A percentile compares a stretch with the other conserved stretches of the same genome.
phyloP scores from a whole-genome alignment of 148 eudicot genomes.

The Rhododendron ovatum region DNA sequence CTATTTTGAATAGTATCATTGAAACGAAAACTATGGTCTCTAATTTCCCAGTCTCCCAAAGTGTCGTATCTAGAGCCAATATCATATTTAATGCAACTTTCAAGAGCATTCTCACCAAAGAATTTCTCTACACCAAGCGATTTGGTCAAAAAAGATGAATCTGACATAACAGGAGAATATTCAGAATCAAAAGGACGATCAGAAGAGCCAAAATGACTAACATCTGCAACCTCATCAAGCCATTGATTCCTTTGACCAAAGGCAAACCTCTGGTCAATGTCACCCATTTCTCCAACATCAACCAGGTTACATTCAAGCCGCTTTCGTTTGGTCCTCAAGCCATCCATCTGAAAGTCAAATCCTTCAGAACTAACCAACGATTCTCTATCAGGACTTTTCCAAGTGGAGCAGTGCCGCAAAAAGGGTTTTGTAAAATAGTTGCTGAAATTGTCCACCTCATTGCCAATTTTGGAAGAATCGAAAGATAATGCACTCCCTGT shows the following conservation, averaged over 20 bases:
- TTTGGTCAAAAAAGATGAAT: slow-evolving; percentile 21
- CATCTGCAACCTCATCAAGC: slow-evolving; percentile 14
- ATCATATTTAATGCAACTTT: slow-evolving; percentile 20
- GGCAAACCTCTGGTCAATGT: slow-evolving; percentile 14
- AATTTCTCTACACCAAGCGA: slow-evolving; percentile 26
- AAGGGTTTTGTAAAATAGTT: slow-evolving; percentile 22
- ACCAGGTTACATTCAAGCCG: slow-evolving; percentile 23
- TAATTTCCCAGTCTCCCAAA: slow-evolving; percentile 27
- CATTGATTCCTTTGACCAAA: slow-evolving; percentile 14
- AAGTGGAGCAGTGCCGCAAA: slow-evolving; percentile 28
- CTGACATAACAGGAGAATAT: slow-evolving; percentile 26
- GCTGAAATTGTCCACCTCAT: slow-evolving; percentile 10
- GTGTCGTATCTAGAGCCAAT: slow-evolving; percentile 15
- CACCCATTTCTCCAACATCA: slow-evolving; percentile 23
- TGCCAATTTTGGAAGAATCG: slow-evolving; percentile 16
- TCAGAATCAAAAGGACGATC: slow-evolving; percentile 18
- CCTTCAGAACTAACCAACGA: slow-evolving; percentile 24
- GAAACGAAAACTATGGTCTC: slow-evolving; percentile 6
- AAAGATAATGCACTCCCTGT: slow-evolving; percentile 13
- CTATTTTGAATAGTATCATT: slow-evolving; percentile 13
- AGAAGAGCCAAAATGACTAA: slow-evolving; percentile 17
- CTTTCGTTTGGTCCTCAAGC: slow-evolving; percentile 19
- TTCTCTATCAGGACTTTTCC: slow-evolving; percentile 25
- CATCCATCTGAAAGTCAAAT: slow-evolving; percentile 28
- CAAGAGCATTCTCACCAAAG: slow-evolving; percentile 19